Conservation (phyloP, 2,329 filamentous ascomycete species). For the Mycosphaerella sp. region DNA sequence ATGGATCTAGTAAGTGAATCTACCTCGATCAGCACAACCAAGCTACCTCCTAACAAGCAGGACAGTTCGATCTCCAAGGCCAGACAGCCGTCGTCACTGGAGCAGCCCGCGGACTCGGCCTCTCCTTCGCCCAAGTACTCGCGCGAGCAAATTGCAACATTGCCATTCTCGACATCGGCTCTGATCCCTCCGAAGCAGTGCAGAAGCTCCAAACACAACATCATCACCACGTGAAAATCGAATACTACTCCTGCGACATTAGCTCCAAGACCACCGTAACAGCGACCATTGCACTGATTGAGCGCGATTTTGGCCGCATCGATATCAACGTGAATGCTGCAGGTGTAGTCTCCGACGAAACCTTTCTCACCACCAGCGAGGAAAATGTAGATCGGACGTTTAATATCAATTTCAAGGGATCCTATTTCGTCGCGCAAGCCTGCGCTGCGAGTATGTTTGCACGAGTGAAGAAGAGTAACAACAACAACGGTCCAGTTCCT, state of each 20-base stretch:
- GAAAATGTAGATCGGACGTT: constrained; percentile 19
- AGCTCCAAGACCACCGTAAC: constrained; percentile 1
- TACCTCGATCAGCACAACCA: constrained; percentile 2
- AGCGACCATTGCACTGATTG: constrained; percentile 4
- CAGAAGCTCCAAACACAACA: background rate
- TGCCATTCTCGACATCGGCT: constrained; percentile 6
- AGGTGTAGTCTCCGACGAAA: constrained; percentile 26
- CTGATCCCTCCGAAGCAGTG: background rate
- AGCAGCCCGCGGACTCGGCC: constrained; percentile 38
- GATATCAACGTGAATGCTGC: constrained; percentile 26
- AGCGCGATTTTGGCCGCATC: constrained; percentile 11
- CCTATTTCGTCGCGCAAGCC: constrained; percentile 29
- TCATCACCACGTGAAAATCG: background rate
- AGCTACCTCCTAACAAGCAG: background rate
- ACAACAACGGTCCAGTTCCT: constrained; percentile 22
- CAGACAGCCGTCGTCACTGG: constrained; percentile 38
- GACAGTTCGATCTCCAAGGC: constrained; percentile 30
- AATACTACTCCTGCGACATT: constrained; percentile 12
- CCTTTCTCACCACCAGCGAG: constrained; percentile 24
- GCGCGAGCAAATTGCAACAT: constrained; percentile 7
- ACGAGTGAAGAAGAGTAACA: constrained; percentile 14
- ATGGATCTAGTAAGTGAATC: constrained; percentile 10
- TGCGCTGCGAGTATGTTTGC: constrained; percentile 26
- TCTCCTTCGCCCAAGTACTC: constrained; percentile 15
- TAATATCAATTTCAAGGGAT: constrained; percentile 22